Percentiles rank a stretch among this genome's conserved stretches.
Conservation (phyloP, 2,329 filamentous ascomycete species). For the Beauveria caledonica region DNA sequence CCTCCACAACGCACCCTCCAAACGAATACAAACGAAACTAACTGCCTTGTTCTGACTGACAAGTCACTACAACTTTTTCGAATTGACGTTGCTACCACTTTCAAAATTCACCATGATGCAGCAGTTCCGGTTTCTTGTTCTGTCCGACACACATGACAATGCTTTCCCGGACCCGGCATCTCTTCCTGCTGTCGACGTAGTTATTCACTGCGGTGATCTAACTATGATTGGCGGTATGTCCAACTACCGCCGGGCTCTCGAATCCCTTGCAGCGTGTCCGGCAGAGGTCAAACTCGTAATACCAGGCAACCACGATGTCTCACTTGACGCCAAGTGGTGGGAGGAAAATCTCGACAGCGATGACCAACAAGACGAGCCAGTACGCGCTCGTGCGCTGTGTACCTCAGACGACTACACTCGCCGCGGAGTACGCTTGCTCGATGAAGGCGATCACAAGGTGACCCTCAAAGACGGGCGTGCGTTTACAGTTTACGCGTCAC, state of each 20-base stretch:
- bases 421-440: conserved; percentile 24
- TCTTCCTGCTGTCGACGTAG: conserved; percentile 23
- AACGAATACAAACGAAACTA: neutral
- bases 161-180: neutral
- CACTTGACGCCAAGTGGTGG: conserved; percentile 17
- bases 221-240: conserved; percentile 29
- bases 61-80: neutral
- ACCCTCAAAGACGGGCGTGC: conserved; percentile 28
- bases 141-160: conserved; percentile 8
- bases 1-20: neutral
- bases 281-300: conserved; percentile 37
- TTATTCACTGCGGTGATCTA: conserved; percentile 38
- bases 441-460: conserved; percentile 30
- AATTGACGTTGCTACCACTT: neutral
- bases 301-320: conserved; percentile 38
- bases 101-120: neutral
- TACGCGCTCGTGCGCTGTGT: conserved; percentile 4
- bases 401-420: neutral
- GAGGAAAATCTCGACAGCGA: conserved; percentile 22
- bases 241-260: conserved; percentile 28
- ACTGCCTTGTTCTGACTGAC: neutral
- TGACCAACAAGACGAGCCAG: conserved; percentile 3
- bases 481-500: conserved; percentile 32
- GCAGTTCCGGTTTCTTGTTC: conserved; percentile 2
- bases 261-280: conserved; percentile 25